Conservation (phyloP, 2,329 filamentous ascomycete genomes). For the Colletotrichum tropicicola region DNA sequence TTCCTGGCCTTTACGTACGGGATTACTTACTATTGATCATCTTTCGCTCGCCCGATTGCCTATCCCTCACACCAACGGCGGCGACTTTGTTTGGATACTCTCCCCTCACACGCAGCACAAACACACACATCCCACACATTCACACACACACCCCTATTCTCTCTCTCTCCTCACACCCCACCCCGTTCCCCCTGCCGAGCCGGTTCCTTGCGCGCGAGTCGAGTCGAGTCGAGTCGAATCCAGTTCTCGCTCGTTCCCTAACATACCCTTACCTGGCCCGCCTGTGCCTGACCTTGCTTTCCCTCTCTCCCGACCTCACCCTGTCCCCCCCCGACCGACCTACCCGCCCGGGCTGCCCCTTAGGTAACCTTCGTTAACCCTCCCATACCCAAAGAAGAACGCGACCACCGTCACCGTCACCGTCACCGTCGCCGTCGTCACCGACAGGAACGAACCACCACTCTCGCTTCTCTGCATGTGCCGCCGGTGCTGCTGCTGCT, state of each 20-base stretch:
- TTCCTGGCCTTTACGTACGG: neutral
- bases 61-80: neutral
- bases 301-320: neutral
- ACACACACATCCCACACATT: neutral
- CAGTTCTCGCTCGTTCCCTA: slow-evolving; percentile 14
- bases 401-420: neutral
- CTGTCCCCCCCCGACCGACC: neutral
- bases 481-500: neutral
- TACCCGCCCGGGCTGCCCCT: neutral
- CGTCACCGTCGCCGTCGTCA: neutral
- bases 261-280: slow-evolving; percentile 19
- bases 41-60: neutral
- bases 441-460: neutral
- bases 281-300: neutral
- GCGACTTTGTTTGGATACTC: neutral
- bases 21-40: slow-evolving; percentile 1
- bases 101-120: neutral
- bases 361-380: slow-evolving; percentile 3
- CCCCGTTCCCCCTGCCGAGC: slow-evolving; percentile 6
- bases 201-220: slow-evolving; percentile 7
- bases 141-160: neutral
- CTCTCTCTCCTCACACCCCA: neutral
- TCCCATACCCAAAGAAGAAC: slow-evolving; percentile 14
- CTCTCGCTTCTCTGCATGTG: neutral
- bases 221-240: slow-evolving; percentile 19